Evolutionary conservation across 179 eudicot species (phyloP).

Genomic region (Spinacia oleracea): DNA sequence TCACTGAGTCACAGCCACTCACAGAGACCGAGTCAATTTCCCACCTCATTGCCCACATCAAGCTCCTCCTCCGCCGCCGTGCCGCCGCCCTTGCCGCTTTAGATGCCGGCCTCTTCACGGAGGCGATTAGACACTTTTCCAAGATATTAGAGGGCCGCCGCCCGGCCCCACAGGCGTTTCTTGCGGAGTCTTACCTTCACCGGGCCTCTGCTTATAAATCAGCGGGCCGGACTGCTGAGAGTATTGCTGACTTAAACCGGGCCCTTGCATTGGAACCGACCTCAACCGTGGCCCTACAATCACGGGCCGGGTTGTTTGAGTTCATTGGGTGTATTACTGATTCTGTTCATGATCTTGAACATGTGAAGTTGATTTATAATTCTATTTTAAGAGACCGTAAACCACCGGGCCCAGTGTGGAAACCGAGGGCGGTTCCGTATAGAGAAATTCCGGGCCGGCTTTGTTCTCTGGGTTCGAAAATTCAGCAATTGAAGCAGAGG

Average conservation of each 20-base stretch:
- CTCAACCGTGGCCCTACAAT: constrained; percentile 59
- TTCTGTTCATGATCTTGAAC: constrained; percentile 88
- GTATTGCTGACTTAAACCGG: constrained; percentile 79
- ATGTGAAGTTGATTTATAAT: constrained; percentile 72
- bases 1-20: constrained; percentile 25
- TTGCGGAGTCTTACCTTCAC: constrained; percentile 82
- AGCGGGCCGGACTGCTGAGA: constrained; percentile 65
- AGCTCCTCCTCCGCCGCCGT: constrained; percentile 84
- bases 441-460: constrained; percentile 76
- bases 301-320: constrained; percentile 71
- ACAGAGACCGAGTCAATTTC: constrained; percentile 66
- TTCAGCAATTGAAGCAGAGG: constrained; percentile 62
- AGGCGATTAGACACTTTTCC: constrained; percentile 85
- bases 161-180: constrained; percentile 82
- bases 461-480: constrained; percentile 52
- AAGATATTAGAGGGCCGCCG: constrained; percentile 88
- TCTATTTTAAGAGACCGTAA: constrained; percentile 74
- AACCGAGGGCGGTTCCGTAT: constrained; percentile 55
- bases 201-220: constrained; percentile 72
- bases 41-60: constrained; percentile 74
- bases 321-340: constrained; percentile 76
- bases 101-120: constrained; percentile 81
- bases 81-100: constrained; percentile 84
- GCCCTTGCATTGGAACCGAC: constrained; percentile 69
- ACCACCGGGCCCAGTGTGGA: constrained; percentile 88